Conservation (phyloP, 176 grass and related monocot species). For the Triticum dicoccoides region DNA sequence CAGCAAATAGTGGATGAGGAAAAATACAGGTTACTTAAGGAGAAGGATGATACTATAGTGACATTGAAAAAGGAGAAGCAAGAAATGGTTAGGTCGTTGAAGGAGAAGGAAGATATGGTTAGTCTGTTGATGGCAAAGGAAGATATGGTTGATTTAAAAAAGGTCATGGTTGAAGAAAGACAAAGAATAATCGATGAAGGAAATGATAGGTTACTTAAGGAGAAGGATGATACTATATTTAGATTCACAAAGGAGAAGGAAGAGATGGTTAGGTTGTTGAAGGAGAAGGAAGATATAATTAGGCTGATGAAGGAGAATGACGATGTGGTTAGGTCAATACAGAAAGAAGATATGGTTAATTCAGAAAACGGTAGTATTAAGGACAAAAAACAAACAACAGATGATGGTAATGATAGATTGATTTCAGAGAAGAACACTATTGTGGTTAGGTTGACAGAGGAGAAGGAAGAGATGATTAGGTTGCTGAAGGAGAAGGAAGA, state of each 20-base stretch:
- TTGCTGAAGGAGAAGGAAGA: constrained; percentile 42
- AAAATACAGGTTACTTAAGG: constrained; percentile 36
- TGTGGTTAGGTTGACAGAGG: constrained; percentile 28
- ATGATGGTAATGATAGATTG: constrained; percentile 49
- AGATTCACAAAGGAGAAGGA: constrained; percentile 38
- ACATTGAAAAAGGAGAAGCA: constrained; percentile 43
- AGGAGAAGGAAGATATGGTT: constrained; percentile 56
- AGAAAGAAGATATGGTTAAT: constrained; percentile 31
- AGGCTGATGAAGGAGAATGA: constrained; percentile 39
- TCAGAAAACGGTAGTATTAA: constrained; percentile 16
- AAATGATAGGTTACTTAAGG: constrained; percentile 61
- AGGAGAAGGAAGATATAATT: constrained; percentile 31
- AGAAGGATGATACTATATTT: constrained; percentile 48
- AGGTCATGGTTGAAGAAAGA: constrained; percentile 19
- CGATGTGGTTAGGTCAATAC: constrained; percentile 32
- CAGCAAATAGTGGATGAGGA: background rate
- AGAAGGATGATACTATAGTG: constrained; percentile 43
- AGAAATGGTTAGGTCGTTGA: constrained; percentile 37
- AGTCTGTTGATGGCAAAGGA: constrained; percentile 56
- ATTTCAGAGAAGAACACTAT: constrained; percentile 49
- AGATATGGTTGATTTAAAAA: constrained; percentile 36
- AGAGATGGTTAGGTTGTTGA: constrained; percentile 29
- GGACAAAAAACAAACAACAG: constrained; percentile 16
- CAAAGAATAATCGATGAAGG: constrained; percentile 25
- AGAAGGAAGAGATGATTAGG: constrained; percentile 36